phyloP scores from a whole-genome alignment of 345 rosid genomes.

The Brassica juncea region DNA sequence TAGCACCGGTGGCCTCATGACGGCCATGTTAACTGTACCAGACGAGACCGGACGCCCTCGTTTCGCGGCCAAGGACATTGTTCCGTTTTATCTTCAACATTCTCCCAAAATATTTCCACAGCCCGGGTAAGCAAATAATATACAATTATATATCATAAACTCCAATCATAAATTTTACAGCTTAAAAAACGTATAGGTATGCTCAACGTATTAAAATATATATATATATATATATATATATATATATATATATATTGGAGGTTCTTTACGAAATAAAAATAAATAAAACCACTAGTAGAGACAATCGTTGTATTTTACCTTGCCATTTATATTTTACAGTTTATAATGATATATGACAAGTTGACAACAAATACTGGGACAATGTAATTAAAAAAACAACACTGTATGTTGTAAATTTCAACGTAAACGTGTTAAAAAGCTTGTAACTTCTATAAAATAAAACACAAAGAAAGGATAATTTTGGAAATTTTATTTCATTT shows the following conservation, averaged over 20 bases:
- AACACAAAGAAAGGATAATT: background rate
- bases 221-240: background rate
- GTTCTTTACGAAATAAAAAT: background rate
- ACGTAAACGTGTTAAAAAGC: conserved; percentile 1
- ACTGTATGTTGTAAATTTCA: background rate
- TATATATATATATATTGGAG: background rate
- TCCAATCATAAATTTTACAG: background rate
- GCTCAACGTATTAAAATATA: background rate
- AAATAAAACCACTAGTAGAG: background rate
- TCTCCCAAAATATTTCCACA: conserved; percentile 68
- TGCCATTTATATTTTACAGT: background rate
- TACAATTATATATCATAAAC: background rate
- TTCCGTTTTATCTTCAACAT: conserved; percentile 59
- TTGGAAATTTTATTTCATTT: background rate
- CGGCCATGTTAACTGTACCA: conserved; percentile 65
- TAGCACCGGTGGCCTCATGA: conserved; percentile 72
- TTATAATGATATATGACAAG: background rate
- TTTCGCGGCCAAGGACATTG: conserved; percentile 57
- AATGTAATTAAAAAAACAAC: background rate
- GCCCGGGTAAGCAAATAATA: conserved; percentile 37
- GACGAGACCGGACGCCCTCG: conserved; percentile 49
- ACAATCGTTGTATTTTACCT: background rate
- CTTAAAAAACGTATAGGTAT: background rate
- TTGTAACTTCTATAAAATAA: background rate
- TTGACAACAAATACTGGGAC: background rate